phyloP scores from a whole-genome alignment of 2,329 filamentous ascomycete genomes.

The Xylariaceae sp. region DNA sequence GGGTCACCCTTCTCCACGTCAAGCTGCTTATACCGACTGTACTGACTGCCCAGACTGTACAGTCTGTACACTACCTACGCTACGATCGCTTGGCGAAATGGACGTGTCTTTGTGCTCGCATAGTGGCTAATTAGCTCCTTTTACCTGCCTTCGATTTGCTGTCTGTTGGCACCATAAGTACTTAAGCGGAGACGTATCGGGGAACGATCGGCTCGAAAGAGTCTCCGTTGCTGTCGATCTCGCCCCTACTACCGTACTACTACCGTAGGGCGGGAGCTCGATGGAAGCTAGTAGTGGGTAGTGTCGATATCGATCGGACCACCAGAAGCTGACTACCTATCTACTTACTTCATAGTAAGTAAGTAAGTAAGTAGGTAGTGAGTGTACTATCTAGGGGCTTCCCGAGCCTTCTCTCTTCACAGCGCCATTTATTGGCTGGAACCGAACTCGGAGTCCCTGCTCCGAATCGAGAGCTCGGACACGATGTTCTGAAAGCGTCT shows the following conservation, averaged over 20 bases:
- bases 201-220: slow-evolving; percentile 4
- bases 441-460: neutral
- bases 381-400: neutral
- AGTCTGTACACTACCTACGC: neutral
- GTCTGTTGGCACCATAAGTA: neutral
- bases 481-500: neutral
- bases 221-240: slow-evolving; percentile 3
- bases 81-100: slow-evolving; percentile 10
- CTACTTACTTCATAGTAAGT: too few species aligned
- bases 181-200: slow-evolving; percentile 7
- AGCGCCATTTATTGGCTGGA: neutral
- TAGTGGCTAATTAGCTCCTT: neutral
- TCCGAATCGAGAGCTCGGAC: neutral
- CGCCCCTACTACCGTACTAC: neutral
- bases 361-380: too few species aligned
- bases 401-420: neutral
- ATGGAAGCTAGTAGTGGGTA: neutral
- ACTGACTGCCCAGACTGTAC: too few species aligned
- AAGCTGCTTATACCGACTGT: neutral
- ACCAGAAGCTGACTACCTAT: neutral
- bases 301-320: neutral
- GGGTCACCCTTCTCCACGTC: neutral
- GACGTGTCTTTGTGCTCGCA: slow-evolving; percentile 6
- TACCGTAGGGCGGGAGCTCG: neutral
- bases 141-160: slow-evolving; percentile 6